phyloP scores from a whole-genome alignment of 192 early-diverging fungal genomes.

The Paraglomus occultum region DNA sequence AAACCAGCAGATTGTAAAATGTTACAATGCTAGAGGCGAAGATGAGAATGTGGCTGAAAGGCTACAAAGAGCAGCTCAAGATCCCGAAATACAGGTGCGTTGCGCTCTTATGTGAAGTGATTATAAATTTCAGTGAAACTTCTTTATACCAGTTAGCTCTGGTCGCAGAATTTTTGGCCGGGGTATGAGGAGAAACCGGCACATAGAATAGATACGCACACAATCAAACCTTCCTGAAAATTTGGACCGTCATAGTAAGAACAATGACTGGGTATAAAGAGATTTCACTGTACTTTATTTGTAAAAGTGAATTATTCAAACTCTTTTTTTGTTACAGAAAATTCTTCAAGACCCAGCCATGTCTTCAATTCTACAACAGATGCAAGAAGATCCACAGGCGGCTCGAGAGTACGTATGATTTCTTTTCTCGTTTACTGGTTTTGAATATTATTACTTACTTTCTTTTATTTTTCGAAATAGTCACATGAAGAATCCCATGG shows the following conservation, averaged over 20 bases:
- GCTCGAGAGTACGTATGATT: conserved; percentile 65
- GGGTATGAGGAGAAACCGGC: too few species aligned
- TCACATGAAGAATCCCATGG: conserved; percentile 92
- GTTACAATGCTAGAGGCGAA: conserved; percentile 53
- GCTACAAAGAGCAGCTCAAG: conserved; percentile 78
- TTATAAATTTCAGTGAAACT: not conserved
- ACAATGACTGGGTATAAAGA: too few species aligned
- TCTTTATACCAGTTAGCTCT: too few species aligned
- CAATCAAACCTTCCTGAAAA: too few species aligned
- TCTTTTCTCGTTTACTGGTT: conserved; percentile 26
- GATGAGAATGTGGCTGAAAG: conserved; percentile 75
- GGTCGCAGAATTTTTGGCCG: too few species aligned
- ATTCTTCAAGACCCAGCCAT: conserved; percentile 93
- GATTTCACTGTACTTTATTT: too few species aligned
- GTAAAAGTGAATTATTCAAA: not conserved
- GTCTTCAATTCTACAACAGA: conserved; percentile 95
- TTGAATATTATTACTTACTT: conserved; percentile 27
- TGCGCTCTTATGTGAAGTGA: conserved; percentile 3
- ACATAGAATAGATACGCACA: too few species aligned
- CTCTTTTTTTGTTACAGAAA: conserved; percentile 36
- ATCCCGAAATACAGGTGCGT: conserved; percentile 80
- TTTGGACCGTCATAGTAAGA: too few species aligned
- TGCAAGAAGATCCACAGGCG: conserved; percentile 94
- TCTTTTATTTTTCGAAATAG: conserved; percentile 30
- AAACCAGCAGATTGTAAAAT: conserved; percentile 75